phyloP scores from a whole-genome alignment of 1,284 basidiomycete genomes.

The Apiotrichum akiyoshidainum region DNA sequence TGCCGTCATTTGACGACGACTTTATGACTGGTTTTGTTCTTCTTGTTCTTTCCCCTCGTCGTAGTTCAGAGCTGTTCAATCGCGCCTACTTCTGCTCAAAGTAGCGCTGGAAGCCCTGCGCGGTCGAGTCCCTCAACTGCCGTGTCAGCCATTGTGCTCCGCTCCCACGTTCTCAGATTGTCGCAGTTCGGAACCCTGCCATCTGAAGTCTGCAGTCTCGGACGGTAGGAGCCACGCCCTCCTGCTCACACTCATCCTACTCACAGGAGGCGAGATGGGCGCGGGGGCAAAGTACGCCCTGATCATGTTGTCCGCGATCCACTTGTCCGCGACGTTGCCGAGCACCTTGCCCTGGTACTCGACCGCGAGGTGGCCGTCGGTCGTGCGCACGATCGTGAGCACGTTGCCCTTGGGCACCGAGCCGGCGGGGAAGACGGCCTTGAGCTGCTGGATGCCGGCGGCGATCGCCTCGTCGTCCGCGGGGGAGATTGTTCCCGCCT shows the following conservation, averaged over 20 bases:
- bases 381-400: conserved; percentile 48
- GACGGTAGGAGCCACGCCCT: too few relatives aligned
- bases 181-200: too few relatives aligned
- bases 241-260: too few relatives aligned
- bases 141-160: too few relatives aligned
- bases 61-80: neutral
- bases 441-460: conserved; percentile 47
- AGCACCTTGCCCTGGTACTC: conserved; percentile 44
- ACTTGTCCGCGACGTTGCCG: conserved; percentile 44
- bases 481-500: conserved; percentile 26
- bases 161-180: too few relatives aligned
- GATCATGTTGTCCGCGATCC: conserved; percentile 50
- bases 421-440: conserved; percentile 52
- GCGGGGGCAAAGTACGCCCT: conserved; percentile 52
- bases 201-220: too few relatives aligned
- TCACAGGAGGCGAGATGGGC: conserved; percentile 40
- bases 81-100: neutral
- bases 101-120: conserved; percentile 20
- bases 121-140: conserved; percentile 14
- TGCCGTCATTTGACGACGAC: too few relatives aligned
- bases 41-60: neutral
- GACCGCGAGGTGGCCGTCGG: conserved; percentile 17
- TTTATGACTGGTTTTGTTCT: too few relatives aligned
- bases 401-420: conserved; percentile 53
- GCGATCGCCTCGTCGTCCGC: conserved; percentile 43